Evolutionary conservation across 129 eudicot genomes (phyloP).

Genomic region (Tagetes patula): DNA sequence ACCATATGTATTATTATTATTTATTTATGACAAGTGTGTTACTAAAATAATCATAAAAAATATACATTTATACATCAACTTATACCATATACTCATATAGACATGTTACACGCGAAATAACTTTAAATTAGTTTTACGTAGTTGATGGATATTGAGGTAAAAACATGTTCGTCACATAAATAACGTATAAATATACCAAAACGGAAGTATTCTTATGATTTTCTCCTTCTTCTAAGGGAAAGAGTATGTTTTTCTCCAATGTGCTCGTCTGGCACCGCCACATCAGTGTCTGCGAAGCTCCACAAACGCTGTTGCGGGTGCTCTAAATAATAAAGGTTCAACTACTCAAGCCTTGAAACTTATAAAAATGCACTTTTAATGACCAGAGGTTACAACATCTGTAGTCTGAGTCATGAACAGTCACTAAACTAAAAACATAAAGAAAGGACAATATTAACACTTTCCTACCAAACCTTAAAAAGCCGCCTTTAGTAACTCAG

Average conservation of each 20-base stretch:
- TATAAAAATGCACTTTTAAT: too few relatives aligned
- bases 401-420: neutral
- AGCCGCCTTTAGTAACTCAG: neutral
- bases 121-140: neutral
- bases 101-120: neutral
- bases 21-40: too few relatives aligned
- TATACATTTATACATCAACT: neutral
- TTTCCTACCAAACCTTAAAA: conserved; percentile 15
- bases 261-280: too few relatives aligned
- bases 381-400: neutral
- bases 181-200: too few relatives aligned
- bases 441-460: neutral
- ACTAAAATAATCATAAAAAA: too few relatives aligned
- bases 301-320: neutral
- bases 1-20: too few relatives aligned
- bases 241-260: too few relatives aligned
- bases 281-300: too few relatives aligned
- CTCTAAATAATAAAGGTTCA: neutral
- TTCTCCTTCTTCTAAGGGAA: too few relatives aligned
- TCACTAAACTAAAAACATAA: neutral
- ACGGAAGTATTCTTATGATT: too few relatives aligned
- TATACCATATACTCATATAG: neutral
- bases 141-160: neutral
- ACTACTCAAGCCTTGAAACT: too few relatives aligned
- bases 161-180: neutral